phyloP scores from a whole-genome alignment of 176 grass and related monocot genomes.

The Bothriochloa decipiens region DNA sequence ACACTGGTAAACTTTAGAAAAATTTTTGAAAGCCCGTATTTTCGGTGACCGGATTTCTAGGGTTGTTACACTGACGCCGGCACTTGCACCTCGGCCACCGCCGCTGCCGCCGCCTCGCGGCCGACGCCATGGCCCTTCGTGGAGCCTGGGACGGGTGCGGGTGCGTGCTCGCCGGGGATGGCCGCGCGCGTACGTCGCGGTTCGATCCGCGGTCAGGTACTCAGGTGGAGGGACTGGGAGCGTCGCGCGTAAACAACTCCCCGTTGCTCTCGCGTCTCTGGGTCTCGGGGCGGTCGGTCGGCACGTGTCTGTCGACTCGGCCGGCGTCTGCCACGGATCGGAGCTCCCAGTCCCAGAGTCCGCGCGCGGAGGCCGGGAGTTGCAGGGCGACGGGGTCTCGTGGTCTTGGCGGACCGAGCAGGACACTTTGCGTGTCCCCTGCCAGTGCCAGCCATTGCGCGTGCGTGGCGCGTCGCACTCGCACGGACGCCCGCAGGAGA shows the following conservation, averaged over 20 bases:
- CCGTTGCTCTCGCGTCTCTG: no score
- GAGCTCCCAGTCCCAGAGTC: background rate
- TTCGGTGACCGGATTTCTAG: no score
- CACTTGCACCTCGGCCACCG: conserved; percentile 24
- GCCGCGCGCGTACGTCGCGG: background rate
- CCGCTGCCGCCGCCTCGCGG: conserved; percentile 7
- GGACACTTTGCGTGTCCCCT: conserved; percentile 1
- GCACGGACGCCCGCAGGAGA: background rate
- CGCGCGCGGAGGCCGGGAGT: background rate
- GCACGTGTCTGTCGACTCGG: background rate
- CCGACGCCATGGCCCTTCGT: conserved; percentile 16
- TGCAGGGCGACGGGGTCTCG: background rate
- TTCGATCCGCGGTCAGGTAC: no score
- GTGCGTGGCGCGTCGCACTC: background rate
- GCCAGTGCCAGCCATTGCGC: background rate
- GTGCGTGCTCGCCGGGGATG: background rate
- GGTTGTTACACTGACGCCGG: no score
- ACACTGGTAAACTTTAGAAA: no score
- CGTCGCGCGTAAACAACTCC: no score
- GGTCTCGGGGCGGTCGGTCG: background rate
- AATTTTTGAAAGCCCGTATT: no score
- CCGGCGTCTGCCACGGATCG: background rate
- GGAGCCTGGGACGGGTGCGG: no score
- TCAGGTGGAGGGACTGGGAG: no score
- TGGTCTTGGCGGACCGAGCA: background rate